Evolutionary conservation across 306 rosid genomes (phyloP).

Genomic region (Glycine latifolia): DNA sequence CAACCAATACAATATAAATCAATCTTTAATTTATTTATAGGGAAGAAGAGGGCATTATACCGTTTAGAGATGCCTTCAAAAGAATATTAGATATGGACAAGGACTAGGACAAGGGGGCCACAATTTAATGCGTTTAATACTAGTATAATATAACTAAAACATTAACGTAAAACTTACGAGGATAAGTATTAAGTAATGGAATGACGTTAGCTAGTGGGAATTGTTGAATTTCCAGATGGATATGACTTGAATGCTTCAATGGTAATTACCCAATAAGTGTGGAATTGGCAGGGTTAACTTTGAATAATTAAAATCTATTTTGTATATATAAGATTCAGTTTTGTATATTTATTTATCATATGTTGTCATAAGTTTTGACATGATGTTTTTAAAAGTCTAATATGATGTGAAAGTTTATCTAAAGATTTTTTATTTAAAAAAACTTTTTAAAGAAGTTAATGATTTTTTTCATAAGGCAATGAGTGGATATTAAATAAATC

Average conservation of each 20-base stretch:
- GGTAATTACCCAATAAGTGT: neutral
- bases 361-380: too few relatives aligned
- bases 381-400: too few relatives aligned
- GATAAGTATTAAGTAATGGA: constrained; percentile 20
- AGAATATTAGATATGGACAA: constrained; percentile 64
- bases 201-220: constrained; percentile 2
- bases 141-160: constrained; percentile 20
- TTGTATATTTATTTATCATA: too few relatives aligned
- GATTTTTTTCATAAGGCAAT: neutral
- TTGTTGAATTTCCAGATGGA: constrained; percentile 1
- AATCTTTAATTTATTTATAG: neutral
- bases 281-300: neutral
- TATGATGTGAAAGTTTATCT: neutral
- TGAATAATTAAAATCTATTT: neutral
- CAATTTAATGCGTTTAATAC: constrained; percentile 40
- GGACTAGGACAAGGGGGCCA: constrained; percentile 31
- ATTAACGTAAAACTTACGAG: constrained; percentile 43
- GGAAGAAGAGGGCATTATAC: constrained; percentile 54
- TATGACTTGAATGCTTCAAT: neutral
- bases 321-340: too few relatives aligned
- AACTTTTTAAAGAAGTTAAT: too few relatives aligned
- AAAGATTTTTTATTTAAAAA: too few relatives aligned
- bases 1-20: neutral
- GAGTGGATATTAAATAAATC: neutral
- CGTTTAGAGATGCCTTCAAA: constrained; percentile 59